These are phyloP conservation scores for Rhododendron molle DNA, from an alignment of 148 eudicot genomes.

Conservation along the genomic window DNA sequence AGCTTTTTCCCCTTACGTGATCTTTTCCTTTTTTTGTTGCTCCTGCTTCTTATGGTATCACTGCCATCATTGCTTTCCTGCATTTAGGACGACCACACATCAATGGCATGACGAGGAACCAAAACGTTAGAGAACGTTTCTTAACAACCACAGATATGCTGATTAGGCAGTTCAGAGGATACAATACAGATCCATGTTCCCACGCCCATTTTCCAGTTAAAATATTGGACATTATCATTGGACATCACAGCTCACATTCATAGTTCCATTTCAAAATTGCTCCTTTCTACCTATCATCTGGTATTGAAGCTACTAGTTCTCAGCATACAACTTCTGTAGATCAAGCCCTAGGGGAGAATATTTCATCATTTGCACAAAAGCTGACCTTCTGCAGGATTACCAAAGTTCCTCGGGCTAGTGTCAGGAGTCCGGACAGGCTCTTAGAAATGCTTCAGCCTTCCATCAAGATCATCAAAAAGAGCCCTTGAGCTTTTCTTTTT, in stretches of 20 bases:
- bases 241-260: not conserved
- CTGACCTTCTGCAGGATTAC: not conserved
- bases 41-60: conserved; percentile 27
- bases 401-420: not conserved
- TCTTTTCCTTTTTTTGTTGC: conserved; percentile 65
- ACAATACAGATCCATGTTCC: not conserved
- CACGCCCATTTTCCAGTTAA: not conserved
- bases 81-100: not conserved
- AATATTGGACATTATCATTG: not conserved
- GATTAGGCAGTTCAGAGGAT: not conserved
- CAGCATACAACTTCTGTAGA: not conserved
- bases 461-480: not conserved
- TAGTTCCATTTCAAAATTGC: not conserved
- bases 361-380: not conserved
- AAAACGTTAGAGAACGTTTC: not conserved
- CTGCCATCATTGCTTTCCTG: conserved; percentile 35
- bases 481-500: not conserved
- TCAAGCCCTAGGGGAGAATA: not conserved
- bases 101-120: not conserved
- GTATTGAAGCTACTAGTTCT: not conserved
- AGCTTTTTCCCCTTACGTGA: conserved; percentile 34
- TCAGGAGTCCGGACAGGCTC: not conserved
- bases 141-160: not conserved
- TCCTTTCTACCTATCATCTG: not conserved
- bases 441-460: not conserved